These are phyloP conservation scores for Candida germanica DNA, from an alignment of 805 yeast species.

Conservation along the genomic window DNA sequence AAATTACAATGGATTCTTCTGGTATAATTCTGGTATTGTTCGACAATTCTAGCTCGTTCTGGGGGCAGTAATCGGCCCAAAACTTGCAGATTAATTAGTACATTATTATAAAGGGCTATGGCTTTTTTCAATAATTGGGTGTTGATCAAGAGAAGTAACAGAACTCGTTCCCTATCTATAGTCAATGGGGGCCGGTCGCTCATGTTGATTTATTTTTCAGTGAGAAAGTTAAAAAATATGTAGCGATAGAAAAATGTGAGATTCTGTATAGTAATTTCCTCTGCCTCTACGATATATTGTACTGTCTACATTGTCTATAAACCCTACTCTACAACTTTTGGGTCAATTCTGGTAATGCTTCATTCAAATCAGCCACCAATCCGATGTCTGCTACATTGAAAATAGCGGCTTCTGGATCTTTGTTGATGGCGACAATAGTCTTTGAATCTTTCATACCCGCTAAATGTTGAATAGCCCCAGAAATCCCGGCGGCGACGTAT, in stretches of 20 bases:
- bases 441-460: slow-evolving; percentile 99
- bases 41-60: slow-evolving; percentile 29
- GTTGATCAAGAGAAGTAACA: slow-evolving; percentile 40
- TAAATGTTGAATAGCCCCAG: slow-evolving; percentile 97
- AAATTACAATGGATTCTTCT: slow-evolving; percentile 42
- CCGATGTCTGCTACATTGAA: slow-evolving; percentile 90
- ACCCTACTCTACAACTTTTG: slow-evolving; percentile 47
- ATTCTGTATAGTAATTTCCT: neutral
- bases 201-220: neutral
- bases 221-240: neutral
- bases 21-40: slow-evolving; percentile 39
- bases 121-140: slow-evolving; percentile 43
- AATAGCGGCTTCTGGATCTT: slow-evolving; percentile 91
- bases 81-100: slow-evolving; percentile 34
- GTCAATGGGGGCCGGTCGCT: slow-evolving; percentile 8
- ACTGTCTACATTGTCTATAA: neutral
- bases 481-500: slow-evolving; percentile 88
- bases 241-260: neutral
- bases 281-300: too few relatives aligned
- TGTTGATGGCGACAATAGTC: slow-evolving; percentile 89
- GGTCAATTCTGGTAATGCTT: slow-evolving; percentile 87
- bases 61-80: slow-evolving; percentile 31
- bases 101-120: slow-evolving; percentile 30
- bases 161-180: slow-evolving; percentile 36
- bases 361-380: slow-evolving; percentile 83